Evolutionary conservation across 148 eudicot genomes (phyloP).

Genomic region (Hydrangea macrophylla): DNA sequence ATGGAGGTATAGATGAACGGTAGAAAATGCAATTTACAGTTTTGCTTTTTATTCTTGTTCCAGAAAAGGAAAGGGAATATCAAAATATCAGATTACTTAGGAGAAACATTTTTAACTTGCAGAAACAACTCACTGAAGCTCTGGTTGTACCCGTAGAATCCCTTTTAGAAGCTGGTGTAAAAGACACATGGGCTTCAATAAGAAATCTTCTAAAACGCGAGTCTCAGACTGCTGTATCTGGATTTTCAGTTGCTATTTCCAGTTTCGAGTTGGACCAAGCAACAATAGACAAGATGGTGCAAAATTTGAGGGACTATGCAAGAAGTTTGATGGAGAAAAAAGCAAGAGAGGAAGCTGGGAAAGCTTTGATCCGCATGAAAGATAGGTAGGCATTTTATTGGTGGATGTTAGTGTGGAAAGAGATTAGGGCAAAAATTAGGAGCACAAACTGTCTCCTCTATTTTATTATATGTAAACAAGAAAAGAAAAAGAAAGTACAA

Average conservation of each 20-base stretch:
- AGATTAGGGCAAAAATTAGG: too few relatives aligned
- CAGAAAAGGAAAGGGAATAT: not conserved
- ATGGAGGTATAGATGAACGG: too few relatives aligned
- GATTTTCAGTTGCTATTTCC: conserved; percentile 21
- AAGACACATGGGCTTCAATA: conserved; percentile 39
- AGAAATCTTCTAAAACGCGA: conserved; percentile 37
- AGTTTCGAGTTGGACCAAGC: conserved; percentile 32
- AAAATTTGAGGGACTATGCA: conserved; percentile 27
- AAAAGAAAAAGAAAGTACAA: too few relatives aligned
- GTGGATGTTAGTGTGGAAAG: too few relatives aligned
- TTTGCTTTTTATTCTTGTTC: not conserved
- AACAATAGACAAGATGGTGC: conserved; percentile 25
- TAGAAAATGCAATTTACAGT: too few relatives aligned
- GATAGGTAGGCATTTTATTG: conserved; percentile 30
- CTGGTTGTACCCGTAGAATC: conserved; percentile 34
- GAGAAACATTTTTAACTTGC: conserved; percentile 6
- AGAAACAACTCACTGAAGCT: conserved; percentile 30
- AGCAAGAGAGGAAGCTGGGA: conserved; percentile 42
- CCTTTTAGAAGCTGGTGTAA: conserved; percentile 31
- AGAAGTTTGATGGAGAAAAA: conserved; percentile 36
- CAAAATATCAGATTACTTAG: not conserved
- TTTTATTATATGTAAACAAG: too few relatives aligned
- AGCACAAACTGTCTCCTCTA: too few relatives aligned
- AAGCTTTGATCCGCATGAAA: conserved; percentile 45
- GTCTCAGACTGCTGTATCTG: conserved; percentile 19